phyloP scores from a whole-genome alignment of 2,329 filamentous ascomycete genomes.

The Aspergillus sp. region DNA sequence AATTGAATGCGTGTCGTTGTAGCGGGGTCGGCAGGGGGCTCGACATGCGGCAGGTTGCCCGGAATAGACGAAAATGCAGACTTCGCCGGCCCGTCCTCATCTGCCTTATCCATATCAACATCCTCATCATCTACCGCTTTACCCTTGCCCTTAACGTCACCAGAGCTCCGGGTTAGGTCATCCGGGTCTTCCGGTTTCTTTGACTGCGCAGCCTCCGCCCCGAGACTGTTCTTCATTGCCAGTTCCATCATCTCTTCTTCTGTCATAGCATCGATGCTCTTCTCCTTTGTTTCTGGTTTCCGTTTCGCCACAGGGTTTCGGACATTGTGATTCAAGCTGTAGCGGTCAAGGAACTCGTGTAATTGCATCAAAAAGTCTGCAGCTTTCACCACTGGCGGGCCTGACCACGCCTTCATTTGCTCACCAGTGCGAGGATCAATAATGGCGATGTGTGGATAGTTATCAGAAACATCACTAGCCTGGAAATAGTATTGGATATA shows the following conservation, averaged over 20 bases:
- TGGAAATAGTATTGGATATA: slow-evolving; percentile 92
- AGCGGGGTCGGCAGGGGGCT: slow-evolving; percentile 70
- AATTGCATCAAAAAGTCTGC: slow-evolving; percentile 86
- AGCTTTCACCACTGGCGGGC: slow-evolving; percentile 72
- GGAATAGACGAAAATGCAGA: slow-evolving; percentile 69
- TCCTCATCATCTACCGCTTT: slow-evolving; percentile 48
- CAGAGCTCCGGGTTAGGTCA: slow-evolving; percentile 70
- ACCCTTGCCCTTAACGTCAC: slow-evolving; percentile 48
- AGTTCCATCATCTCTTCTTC: slow-evolving; percentile 97
- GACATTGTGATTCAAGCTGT: slow-evolving; percentile 81
- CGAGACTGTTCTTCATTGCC: slow-evolving; percentile 85
- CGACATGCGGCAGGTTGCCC: slow-evolving; percentile 69
- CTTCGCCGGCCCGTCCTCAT: slow-evolving; percentile 34
- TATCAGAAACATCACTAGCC: slow-evolving; percentile 74
- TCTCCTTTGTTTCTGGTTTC: slow-evolving; percentile 68
- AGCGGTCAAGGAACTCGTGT: slow-evolving; percentile 94
- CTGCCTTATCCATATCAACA: slow-evolving; percentile 37
- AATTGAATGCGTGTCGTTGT: slow-evolving; percentile 89
- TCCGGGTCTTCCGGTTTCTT: slow-evolving; percentile 76
- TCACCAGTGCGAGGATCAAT: slow-evolving; percentile 94
- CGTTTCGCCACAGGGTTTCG: slow-evolving; percentile 89
- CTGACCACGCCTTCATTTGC: slow-evolving; percentile 95
- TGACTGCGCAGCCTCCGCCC: slow-evolving; percentile 47
- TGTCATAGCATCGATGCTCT: slow-evolving; percentile 84
- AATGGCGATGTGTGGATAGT: slow-evolving; percentile 94